phyloP scores from a whole-genome alignment of 2,329 filamentous ascomycete species.

The Rhynchosporium agropyri region DNA sequence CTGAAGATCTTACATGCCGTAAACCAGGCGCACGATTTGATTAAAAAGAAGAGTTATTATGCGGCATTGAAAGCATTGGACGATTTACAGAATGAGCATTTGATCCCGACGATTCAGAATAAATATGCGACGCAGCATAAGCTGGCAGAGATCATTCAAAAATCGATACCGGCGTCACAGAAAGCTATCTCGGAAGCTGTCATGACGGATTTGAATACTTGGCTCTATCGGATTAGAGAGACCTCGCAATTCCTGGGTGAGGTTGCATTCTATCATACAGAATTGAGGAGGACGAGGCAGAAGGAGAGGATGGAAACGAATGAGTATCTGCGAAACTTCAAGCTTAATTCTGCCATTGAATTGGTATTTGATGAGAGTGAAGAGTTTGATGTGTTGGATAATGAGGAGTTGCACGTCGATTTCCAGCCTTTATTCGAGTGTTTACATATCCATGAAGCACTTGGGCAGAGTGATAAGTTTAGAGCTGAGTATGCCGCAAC shows the following conservation, averaged over 20 bases:
- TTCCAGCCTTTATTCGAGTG: slow-evolving; percentile 95
- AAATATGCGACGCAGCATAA: slow-evolving; percentile 94
- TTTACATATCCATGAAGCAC: slow-evolving; percentile 91
- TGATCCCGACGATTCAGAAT: slow-evolving; percentile 70
- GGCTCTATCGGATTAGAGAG: slow-evolving; percentile 92
- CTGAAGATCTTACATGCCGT: slow-evolving; percentile 89
- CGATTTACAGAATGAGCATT: slow-evolving; percentile 93
- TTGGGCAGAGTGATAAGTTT: slow-evolving; percentile 91
- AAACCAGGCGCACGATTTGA: slow-evolving; percentile 90
- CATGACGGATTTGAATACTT: slow-evolving; percentile 95
- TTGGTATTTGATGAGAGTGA: slow-evolving; percentile 93
- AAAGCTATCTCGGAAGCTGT: slow-evolving; percentile 94
- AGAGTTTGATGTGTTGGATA: slow-evolving; percentile 93
- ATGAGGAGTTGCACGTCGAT: slow-evolving; percentile 92
- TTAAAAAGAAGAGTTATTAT: slow-evolving; percentile 94
- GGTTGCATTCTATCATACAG: slow-evolving; percentile 94
- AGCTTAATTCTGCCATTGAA: slow-evolving; percentile 93
- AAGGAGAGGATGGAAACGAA: slow-evolving; percentile 79
- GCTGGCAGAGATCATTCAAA: slow-evolving; percentile 93
- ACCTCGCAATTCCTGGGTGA: slow-evolving; percentile 95
- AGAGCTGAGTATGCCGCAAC: slow-evolving; percentile 90
- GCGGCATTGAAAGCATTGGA: slow-evolving; percentile 90
- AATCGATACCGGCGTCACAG: slow-evolving; percentile 90
- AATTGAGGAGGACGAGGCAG: slow-evolving; percentile 80
- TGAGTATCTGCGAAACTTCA: slow-evolving; percentile 78